Evolutionary conservation across 2,329 filamentous ascomycete species (phyloP), one percentile per base, ranked within the genome.

Genomic region (Fusarium dimerum): DNA sequence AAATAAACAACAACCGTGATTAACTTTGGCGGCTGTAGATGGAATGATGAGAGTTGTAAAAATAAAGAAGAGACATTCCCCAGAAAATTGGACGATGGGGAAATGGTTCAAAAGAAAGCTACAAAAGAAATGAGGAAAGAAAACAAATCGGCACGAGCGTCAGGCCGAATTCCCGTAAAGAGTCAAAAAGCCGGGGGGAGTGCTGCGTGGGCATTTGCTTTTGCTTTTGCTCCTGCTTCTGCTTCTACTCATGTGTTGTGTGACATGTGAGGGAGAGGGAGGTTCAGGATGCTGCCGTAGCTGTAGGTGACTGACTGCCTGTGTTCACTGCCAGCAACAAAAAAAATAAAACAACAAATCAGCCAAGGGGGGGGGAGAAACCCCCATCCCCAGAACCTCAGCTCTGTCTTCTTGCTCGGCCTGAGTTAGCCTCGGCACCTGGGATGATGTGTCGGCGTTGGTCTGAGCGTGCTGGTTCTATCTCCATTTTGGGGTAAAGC

Each of bases 101-200:
- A 43, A 50, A 55, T 39, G 52, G 48, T 53, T 51, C 47, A 7
- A 11, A 29, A 20, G 36, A 40, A 36, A 52, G 45, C 32, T 48
- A 44, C 36, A 52, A 50, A 50, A 46, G 57, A 47, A 53, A 50
- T 32, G 38, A 45, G 52, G 34, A 45, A 55, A 48, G 48, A 53
- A 56, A 47, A 59, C 51, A 41, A 59, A 55, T 56, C 48, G 45
- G 55, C 55, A 60, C 62, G 61, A 61, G 62, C 62, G 61, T 65
- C 61, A 56, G 55, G 55, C 56, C 50, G 59, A 60, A 58, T 52
- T 65, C 48, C 51, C 47, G 16, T 39, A 45, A 46, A 30, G 20
- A 55, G 53, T 54, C 43, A 57, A 55, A 45, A 50, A 53, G 49
- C 47, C 52, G 59, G 61, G 66, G 61, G 10, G 32, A 36, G 32